Base-by-base conservation (phyloP, 2,329 filamentous ascomycete genomes). In the Ustilaginoidea virens region DNA sequence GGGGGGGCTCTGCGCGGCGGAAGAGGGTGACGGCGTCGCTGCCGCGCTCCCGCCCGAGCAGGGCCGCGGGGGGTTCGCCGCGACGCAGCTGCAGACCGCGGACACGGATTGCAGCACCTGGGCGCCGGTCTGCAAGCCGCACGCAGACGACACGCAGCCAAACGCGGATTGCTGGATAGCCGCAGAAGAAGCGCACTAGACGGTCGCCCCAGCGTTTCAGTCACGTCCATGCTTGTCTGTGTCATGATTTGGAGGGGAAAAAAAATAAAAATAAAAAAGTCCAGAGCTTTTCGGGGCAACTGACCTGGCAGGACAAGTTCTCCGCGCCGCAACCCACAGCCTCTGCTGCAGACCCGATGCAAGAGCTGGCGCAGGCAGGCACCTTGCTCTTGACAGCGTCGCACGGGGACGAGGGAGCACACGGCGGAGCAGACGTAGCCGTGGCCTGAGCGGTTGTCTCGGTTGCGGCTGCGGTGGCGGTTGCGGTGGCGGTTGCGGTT, bases 331-430 rank as follows among this genome's bases (percentile, higher is more conserved):
- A 48, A 5, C 37, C 41, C 5, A 32, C 33, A 5, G 38, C 37
- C 11, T 37, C 36, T 4, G 43, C 45, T 4, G 44, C 44, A 10
- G 41, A 45, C 13, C 32, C 26, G 30, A 48, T 42, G 33, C 45
- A 48, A 2, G 25, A 20, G 9, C 33, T 36, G 13, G 40, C 45
- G 28, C 45, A 48, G 8, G 23, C 13, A 10, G 39, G 35, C 1
- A 48, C 39, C 42, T 23, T 34, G 37, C 17, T 33, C 28, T 24
- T 47, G 3, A 13, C 33, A 17, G 37, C 17, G 20, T 38, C 37
- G 21, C 44, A 46, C n/a, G 32, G 18, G 16, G 17, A 23, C 10
- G 30, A 23, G 7, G 34, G 10, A 20, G 12, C 26, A 13, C 26
- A 27, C 12, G 20, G 13, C 6, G 19, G 12, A n/a, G 15, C 20